Evolutionary conservation across 495 filamentous ascomycete species (phyloP).

Genomic region (Daldinia concentrica): DNA sequence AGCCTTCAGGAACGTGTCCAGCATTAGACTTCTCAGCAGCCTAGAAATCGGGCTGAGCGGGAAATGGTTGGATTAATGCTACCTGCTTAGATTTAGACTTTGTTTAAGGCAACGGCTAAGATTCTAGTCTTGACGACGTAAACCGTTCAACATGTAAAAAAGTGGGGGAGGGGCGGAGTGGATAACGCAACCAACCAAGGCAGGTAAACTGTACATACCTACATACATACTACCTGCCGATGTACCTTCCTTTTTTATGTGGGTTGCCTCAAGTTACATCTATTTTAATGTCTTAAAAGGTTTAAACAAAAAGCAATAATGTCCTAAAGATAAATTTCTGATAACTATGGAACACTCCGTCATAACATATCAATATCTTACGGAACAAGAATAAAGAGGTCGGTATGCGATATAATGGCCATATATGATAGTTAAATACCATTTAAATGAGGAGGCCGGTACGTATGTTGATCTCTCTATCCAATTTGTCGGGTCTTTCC

Average conservation of each 20-base stretch:
- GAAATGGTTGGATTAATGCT: not conserved
- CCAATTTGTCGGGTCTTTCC: slow-evolving; percentile 31
- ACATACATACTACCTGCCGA: not conserved
- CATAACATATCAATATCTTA: not conserved
- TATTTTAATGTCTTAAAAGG: not conserved
- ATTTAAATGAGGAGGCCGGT: not conserved
- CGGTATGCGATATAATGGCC: not conserved
- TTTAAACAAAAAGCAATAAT: not conserved
- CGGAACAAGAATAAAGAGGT: not conserved
- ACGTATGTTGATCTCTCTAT: slow-evolving; percentile 19
- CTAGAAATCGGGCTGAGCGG: slow-evolving; percentile 2
- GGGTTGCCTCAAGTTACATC: not conserved
- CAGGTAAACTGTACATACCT: slow-evolving; percentile 9
- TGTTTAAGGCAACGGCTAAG: slow-evolving; percentile 7
- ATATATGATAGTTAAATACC: not conserved
- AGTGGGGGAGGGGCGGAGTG: slow-evolving; percentile 20
- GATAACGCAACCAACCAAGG: slow-evolving; percentile 7
- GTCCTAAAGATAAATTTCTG: not conserved
- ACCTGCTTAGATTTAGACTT: slow-evolving; percentile 11
- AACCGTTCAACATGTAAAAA: slow-evolving; percentile 12
- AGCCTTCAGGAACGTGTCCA: not conserved
- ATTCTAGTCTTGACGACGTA: slow-evolving; percentile 9
- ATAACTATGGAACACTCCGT: not conserved
- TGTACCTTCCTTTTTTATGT: not conserved
- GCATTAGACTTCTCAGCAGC: not conserved